Evolutionary conservation across 495 filamentous ascomycete species (phyloP).

Genomic region (Neurospora intermedia): DNA sequence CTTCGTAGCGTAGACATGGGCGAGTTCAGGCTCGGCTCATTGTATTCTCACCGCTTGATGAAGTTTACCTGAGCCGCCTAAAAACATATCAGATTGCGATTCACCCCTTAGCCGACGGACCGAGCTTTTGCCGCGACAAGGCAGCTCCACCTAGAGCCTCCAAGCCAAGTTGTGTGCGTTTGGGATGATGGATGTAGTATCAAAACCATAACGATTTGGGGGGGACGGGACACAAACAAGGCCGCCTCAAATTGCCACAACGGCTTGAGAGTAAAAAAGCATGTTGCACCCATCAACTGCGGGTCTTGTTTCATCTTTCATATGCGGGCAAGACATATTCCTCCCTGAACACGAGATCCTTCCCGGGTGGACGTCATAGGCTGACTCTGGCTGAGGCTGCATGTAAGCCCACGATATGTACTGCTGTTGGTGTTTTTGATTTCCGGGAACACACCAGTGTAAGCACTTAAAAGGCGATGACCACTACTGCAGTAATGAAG

Average conservation of each 20-base stretch:
- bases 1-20: not conserved
- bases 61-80: not conserved
- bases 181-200: not conserved
- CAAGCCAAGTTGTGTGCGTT: not conserved
- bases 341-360: not conserved
- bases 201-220: not conserved
- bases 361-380: not conserved
- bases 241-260: not conserved
- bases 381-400: not conserved
- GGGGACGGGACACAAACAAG: not conserved
- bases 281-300: not conserved
- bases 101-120: not conserved
- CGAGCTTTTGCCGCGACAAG: not conserved
- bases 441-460: not conserved
- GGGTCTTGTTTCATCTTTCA: not conserved
- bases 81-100: not conserved
- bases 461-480: not conserved
- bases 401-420: not conserved
- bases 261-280: not conserved
- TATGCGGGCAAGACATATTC: not conserved
- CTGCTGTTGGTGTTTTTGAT: not conserved
- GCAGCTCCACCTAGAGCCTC: not conserved
- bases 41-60: not conserved
- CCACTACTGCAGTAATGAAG: not conserved
- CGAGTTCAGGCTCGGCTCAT: not conserved